phyloP scores from a whole-genome alignment of 805 yeast genomes.

The Kuraishia floccosa region DNA sequence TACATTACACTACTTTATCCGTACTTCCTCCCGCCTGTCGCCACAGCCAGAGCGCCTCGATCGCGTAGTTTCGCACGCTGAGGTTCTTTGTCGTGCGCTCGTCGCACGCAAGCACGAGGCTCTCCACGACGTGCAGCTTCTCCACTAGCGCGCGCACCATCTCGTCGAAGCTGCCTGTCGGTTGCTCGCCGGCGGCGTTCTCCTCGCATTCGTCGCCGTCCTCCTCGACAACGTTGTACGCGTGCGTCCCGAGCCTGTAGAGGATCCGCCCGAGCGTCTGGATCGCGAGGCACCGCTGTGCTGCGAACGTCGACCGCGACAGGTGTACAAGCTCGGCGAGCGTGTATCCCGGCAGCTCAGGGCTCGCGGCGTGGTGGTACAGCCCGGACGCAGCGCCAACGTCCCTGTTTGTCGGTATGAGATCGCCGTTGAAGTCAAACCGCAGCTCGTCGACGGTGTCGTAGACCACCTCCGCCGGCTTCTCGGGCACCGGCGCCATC shows the following conservation, averaged over 20 bases:
- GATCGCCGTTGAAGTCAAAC: constrained; percentile 79
- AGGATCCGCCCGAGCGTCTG: constrained; percentile 81
- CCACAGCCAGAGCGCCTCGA: constrained; percentile 91
- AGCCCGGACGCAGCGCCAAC: constrained; percentile 46
- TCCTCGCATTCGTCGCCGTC: constrained; percentile 25
- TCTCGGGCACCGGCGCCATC: constrained; percentile 61
- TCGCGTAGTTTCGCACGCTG: constrained; percentile 72
- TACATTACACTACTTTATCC: not conserved
- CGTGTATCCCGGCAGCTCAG: constrained; percentile 89
- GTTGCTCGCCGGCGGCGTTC: constrained; percentile 5
- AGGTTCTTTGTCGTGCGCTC: constrained; percentile 52
- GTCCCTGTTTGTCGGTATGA: constrained; percentile 29
- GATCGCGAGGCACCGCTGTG: constrained; percentile 81
- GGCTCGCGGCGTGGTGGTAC: constrained; percentile 86
- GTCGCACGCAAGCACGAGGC: constrained; percentile 57
- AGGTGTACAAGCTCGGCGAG: constrained; percentile 71
- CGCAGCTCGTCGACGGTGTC: constrained; percentile 59
- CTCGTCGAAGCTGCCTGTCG: constrained; percentile 19
- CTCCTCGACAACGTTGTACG: constrained; percentile 27
- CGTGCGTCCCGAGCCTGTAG: constrained; percentile 60
- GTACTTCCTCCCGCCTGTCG: constrained; percentile 34
- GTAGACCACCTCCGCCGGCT: constrained; percentile 26
- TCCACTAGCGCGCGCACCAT: constrained; percentile 69
- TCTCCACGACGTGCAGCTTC: constrained; percentile 49
- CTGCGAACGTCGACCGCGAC: constrained; percentile 65